Base-by-base conservation (phyloP, 148 eudicot species). In the Camellia lanceoleosa region DNA sequence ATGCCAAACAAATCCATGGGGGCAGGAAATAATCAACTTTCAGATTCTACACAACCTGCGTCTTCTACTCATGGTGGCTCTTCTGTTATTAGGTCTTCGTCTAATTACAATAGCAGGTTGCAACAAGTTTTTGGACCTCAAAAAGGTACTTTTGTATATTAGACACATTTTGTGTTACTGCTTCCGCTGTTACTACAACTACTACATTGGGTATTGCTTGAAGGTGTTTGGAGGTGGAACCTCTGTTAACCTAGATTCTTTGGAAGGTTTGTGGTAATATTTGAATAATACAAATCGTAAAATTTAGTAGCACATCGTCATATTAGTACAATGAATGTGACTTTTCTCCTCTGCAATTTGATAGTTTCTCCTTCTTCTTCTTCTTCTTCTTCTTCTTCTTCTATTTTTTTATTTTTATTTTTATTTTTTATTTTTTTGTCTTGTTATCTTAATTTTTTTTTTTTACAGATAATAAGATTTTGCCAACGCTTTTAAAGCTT, bases 111-210 rank as follows among this genome's bases (percentile, higher is more conserved):
- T 81, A 82, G 74, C 71, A 88, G 89, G 58, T 79, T 89, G 44
- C 90, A 87, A 54, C 91, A 88, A 82, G 88, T 78, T 44, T 83
- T 83, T 76, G 93, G 91, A 47, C 83, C 91, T 67, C 92, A 82
- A 68, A 93, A 93, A 88, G 96, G 98, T 92, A 83, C n/a, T 23
- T 2, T 41, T 23, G 59, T 77, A 20, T 54, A 47, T 19, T 71
- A 49, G 8, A 54, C 75, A 44, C 14, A n/a, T 63, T 49, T 49
- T 64, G 15, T 62, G 16, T 16, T 44, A 15, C 20, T 60, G 64
- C 64, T 60, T 59, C 62, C 15, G 12, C 18, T 18, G 55, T 23
- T 46, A 51, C 54, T 51, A 51, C 54, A 2, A 55, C 15, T 55
- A 55, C 11, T 55, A 55, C 10, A 55, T 55, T 55, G 11, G 58